Percentiles rank a stretch among this genome's conserved stretches.
Evolutionary conservation across 2,329 filamentous ascomycete genomes (phyloP).

Genomic region (Sporothrix globosa): DNA sequence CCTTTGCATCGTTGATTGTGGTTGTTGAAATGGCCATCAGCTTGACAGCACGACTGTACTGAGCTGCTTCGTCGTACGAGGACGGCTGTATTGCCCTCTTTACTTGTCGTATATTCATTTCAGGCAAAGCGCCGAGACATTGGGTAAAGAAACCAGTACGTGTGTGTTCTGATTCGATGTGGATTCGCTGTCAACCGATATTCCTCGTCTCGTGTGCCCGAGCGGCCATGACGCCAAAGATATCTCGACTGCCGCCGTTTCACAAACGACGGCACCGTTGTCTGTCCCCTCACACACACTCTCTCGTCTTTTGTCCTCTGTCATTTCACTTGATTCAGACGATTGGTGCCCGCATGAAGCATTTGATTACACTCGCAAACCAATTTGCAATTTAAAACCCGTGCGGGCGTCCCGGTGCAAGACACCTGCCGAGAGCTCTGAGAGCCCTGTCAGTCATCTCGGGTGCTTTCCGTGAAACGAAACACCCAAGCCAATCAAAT

Average conservation of each 20-base stretch:
- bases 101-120: not conserved
- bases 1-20: no score
- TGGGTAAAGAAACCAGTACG: not conserved
- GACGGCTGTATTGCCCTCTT: not conserved
- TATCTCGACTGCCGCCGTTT: no score
- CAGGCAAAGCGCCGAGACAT: constrained; percentile 14
- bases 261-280: not conserved
- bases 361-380: constrained; percentile 14
- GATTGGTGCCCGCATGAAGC: not conserved
- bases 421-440: not conserved
- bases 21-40: no score
- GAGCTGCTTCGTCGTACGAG: not conserved
- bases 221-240: not conserved
- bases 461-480: constrained; percentile 24
- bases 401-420: not conserved
- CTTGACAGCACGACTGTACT: not conserved
- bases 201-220: constrained; percentile 10
- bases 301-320: no score
- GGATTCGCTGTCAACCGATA: not conserved
- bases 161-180: not conserved
- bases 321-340: not conserved
- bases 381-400: not conserved
- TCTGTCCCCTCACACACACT: not conserved
- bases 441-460: constrained; percentile 21
- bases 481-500: constrained; percentile 12